These are phyloP conservation scores for Candida sanyiensis DNA, from an alignment of 805 yeast genomes.

Conservation along the genomic window DNA sequence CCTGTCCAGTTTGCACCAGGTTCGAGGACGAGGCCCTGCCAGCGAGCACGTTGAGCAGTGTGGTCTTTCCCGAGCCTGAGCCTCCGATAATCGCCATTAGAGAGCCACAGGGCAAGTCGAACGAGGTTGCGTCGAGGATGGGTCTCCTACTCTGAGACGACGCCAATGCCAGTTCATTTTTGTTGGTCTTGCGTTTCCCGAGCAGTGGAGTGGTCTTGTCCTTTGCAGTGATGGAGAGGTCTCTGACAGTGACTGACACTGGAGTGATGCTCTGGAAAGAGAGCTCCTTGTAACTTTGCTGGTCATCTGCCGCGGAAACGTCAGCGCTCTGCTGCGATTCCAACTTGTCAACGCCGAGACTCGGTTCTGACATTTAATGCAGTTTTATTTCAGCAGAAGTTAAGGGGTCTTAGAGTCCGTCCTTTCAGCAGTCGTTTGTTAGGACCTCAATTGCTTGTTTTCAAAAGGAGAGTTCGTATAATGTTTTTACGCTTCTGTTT, in stretches of 20 bases:
- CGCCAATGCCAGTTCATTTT: neutral
- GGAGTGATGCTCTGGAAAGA: slow-evolving; percentile 10
- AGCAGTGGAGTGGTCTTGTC: neutral
- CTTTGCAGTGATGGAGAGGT: slow-evolving; percentile 6
- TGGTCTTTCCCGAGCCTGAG: slow-evolving; percentile 85
- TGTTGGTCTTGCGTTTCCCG: neutral
- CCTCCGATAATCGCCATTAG: slow-evolving; percentile 85
- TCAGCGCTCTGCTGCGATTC: neutral
- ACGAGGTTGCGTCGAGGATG: slow-evolving; percentile 37
- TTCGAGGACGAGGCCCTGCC: slow-evolving; percentile 39
- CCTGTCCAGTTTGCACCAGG: slow-evolving; percentile 37
- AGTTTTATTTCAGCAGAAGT: too few species aligned
- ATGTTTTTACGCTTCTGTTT: too few species aligned
- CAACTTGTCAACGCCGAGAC: neutral
- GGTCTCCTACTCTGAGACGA: neutral
- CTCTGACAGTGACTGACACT: slow-evolving; percentile 9
- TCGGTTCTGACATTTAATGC: too few species aligned
- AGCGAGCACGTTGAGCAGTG: slow-evolving; percentile 64
- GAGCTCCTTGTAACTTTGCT: neutral
- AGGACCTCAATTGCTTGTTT: too few species aligned
- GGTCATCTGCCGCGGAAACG: neutral
- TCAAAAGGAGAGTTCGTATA: too few species aligned
- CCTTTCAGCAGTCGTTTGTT: too few species aligned
- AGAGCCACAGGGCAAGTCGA: slow-evolving; percentile 58
- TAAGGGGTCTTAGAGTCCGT: too few species aligned